Evolutionary conservation across 1,284 basidiomycete genomes (phyloP), one percentile per base, ranked within the genome.

Genomic region (Omphalotus olearius): DNA sequence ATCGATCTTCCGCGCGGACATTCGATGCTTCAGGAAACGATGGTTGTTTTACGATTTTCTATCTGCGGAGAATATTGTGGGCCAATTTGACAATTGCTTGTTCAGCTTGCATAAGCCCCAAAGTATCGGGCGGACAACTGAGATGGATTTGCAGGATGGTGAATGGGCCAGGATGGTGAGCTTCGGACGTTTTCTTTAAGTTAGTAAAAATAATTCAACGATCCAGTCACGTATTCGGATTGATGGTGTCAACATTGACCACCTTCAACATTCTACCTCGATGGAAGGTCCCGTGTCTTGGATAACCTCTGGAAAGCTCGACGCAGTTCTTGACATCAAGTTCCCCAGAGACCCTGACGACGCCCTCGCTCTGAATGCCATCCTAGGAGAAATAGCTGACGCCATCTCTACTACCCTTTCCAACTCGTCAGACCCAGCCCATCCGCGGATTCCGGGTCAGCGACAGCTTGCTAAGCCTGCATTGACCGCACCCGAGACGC

Each of bases 51-150:
- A 95, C 65, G 95, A 98, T 66, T 85, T 94, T 60, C 69, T 95
- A 51, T 84, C 82, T 42, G 96, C 96, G 0, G 94, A 98, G 60
- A 91, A 88, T 52, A 91, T 98, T 51, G 96, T 97, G 3, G 96
- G 96, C 0, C 97, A 99, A 65, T 91, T 96, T 59, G 96, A 99
- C 66, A 98, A 98, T 62, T 99, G 97, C 63, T 66, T 99, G 13
- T 98, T 98, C 73, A 98, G 94, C 63, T 67, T 99, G 57, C 96
- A 99, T 67, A 92, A 89, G 65, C 96, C 96, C 6, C 96, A 99
- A 70, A 96, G 91, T 65, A 93, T 99, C 46, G 92, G 94, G 4
- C 78, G 91, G 56, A 95, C 91, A 4, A 91, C 83, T 43, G 88
- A 91, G 57, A 86, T 85, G 62, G 90, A 95, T 57, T 69, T 88